These are phyloP conservation scores for Cryptococcus sp. DNA, from an alignment of 1,284 basidiomycete genomes.

Conservation along the genomic window DNA sequence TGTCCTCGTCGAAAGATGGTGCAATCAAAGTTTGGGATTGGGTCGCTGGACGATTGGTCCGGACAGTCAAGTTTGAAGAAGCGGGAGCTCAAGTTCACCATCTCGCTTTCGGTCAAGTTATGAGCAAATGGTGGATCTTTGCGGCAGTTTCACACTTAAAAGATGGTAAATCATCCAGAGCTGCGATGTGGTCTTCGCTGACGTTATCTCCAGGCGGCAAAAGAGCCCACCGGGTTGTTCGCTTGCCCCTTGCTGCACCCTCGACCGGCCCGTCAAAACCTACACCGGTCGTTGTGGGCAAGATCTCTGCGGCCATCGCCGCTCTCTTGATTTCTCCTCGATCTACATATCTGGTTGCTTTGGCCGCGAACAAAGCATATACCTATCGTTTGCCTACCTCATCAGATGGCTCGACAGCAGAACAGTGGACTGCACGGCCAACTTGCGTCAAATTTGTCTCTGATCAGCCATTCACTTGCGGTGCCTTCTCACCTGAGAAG, in stretches of 20 bases:
- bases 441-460: constrained; percentile 77
- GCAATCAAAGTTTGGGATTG: constrained; percentile 90
- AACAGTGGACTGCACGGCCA: constrained; percentile 28
- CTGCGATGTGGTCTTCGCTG: background rate
- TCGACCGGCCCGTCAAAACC: background rate
- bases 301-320: constrained; percentile 33
- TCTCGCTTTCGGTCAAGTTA: constrained; percentile 37
- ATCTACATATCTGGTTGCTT: constrained; percentile 72
- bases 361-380: constrained; percentile 78
- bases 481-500: constrained; percentile 77
- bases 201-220: constrained; percentile 7
- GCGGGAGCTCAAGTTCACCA: constrained; percentile 65
- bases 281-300: constrained; percentile 25
- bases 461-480: constrained; percentile 65
- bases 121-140: constrained; percentile 43
- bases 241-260: constrained; percentile 22
- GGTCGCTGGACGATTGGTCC: constrained; percentile 77
- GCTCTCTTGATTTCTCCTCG: constrained; percentile 69
- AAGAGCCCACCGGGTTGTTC: constrained; percentile 27
- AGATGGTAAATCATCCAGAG: constrained; percentile 13
- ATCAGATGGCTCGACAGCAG: constrained; percentile 10
- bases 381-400: constrained; percentile 62
- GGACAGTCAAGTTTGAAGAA: constrained; percentile 65
- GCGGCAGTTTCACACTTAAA: constrained; percentile 29
- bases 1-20: constrained; percentile 83